Conservation (phyloP, 108 stramenopile species). For the Discostella pseudostelligera region DNA sequence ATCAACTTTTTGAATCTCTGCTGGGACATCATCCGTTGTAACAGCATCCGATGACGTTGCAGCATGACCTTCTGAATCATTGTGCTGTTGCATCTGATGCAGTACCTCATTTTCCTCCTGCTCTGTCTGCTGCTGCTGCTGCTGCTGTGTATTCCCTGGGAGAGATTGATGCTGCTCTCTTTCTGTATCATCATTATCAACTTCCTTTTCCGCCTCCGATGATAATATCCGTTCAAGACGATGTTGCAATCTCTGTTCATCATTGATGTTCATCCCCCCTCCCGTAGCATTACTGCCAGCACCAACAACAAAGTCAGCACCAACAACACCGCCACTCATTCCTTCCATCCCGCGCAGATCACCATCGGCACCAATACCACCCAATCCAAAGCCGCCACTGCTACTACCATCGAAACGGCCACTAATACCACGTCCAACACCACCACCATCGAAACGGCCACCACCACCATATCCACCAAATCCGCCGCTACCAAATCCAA, state of each 20-base stretch:
- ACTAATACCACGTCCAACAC: neutral
- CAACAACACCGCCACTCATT: too few species aligned
- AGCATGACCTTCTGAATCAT: neutral
- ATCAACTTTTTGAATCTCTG: neutral
- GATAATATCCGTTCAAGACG: constrained; percentile 14
- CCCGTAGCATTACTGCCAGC: too few species aligned
- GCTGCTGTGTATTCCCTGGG: neutral
- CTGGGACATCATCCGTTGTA: neutral
- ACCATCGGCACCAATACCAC: neutral
- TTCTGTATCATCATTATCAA: neutral
- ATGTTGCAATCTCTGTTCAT: constrained; percentile 17
- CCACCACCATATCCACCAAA: neutral
- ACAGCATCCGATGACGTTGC: too few species aligned
- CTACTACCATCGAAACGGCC: neutral
- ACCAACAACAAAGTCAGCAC: too few species aligned
- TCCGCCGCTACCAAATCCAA: neutral
- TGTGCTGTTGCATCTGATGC: neutral
- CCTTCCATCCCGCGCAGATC: neutral
- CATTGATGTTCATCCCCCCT: neutral
- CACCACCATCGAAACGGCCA: neutral
- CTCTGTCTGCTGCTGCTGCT: constrained; percentile 7
- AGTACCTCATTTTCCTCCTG: too few species aligned
- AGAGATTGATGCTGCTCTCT: neutral
- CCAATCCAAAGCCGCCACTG: too few species aligned
- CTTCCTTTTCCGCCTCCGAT: neutral